Conservation (phyloP, 202 grass and related monocot species). For the Schoenoplectus tabernaemontani region DNA sequence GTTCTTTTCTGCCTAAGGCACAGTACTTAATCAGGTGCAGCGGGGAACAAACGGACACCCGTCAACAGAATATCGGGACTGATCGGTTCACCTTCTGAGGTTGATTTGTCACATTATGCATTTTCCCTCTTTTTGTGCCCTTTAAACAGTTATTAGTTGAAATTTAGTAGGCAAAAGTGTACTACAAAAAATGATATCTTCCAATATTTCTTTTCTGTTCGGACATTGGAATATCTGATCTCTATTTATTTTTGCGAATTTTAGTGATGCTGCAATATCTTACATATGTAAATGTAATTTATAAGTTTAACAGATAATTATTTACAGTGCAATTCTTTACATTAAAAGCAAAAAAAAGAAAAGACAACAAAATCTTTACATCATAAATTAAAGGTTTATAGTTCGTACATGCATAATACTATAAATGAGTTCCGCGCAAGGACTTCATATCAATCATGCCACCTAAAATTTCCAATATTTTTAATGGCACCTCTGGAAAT, state of each 20-base stretch:
- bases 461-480: neutral
- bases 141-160: too few species aligned
- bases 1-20: neutral
- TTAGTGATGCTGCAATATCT: too few species aligned
- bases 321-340: neutral
- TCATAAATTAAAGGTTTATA: neutral
- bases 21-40: neutral
- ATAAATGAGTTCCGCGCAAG: neutral
- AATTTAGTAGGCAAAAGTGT: too few species aligned
- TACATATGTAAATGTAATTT: neutral
- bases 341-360: neutral
- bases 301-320: neutral
- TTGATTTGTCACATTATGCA: neutral
- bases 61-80: neutral
- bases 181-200: too few species aligned
- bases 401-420: neutral
- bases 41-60: neutral
- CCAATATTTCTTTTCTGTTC: neutral
- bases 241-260: neutral
- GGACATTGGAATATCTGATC: neutral
- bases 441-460: neutral
- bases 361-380: slow-evolving; percentile 1
- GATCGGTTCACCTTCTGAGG: neutral
- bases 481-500: neutral
- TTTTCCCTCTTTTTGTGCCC: too few species aligned